Percentiles rank a stretch among this genome's conserved stretches.
Evolutionary conservation across 2,329 filamentous ascomycete genomes (phyloP).

Genomic region (Xylaria sp.): DNA sequence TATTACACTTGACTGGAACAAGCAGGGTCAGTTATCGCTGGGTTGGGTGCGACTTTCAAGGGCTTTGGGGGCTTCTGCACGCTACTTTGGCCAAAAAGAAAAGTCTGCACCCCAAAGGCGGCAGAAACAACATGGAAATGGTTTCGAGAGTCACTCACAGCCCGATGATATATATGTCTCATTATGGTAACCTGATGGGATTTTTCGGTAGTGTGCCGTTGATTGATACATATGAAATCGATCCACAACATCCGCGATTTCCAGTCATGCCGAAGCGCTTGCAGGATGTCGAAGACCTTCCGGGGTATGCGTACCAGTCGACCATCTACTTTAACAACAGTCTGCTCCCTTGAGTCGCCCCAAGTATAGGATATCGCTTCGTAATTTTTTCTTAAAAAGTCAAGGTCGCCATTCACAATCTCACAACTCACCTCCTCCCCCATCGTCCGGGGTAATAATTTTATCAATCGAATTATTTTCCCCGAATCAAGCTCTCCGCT

Average conservation of each 20-base stretch:
- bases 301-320: constrained; percentile 21
- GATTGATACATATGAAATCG: constrained; percentile 36
- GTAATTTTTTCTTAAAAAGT: constrained; percentile 10
- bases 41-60: background rate
- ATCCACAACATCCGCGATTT: constrained; percentile 33
- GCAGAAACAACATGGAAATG: background rate
- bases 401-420: constrained; percentile 18
- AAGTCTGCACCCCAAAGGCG: background rate
- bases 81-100: background rate
- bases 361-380: constrained; percentile 40
- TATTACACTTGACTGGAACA: constrained; percentile 16
- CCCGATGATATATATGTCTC: constrained; percentile 35
- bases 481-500: constrained; percentile 10
- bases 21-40: background rate
- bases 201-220: constrained; percentile 33
- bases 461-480: constrained; percentile 17
- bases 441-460: constrained; percentile 9
- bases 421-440: constrained; percentile 17
- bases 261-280: constrained; percentile 16
- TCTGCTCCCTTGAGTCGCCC: constrained; percentile 27
- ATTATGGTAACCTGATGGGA: constrained; percentile 28
- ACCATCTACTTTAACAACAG: constrained; percentile 24
- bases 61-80: background rate
- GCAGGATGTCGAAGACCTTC: constrained; percentile 30
- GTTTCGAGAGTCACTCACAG: background rate